Conservation (phyloP, 805 yeast genomes). For the Kodamaea restingae region DNA sequence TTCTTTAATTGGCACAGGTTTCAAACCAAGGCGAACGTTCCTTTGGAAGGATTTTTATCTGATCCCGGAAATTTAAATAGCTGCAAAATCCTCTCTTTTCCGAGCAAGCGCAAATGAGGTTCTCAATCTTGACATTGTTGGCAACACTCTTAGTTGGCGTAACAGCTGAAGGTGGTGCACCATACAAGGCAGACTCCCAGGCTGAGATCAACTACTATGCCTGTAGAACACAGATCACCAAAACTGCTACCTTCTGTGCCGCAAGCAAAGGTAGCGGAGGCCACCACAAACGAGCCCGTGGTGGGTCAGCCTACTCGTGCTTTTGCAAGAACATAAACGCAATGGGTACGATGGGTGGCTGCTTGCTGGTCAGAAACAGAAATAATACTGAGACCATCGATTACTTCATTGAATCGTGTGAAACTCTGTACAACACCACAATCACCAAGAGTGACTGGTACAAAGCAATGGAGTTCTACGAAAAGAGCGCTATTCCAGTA, state of each 20-base stretch:
- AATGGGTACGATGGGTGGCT: constrained; percentile 7
- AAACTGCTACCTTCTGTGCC: neutral
- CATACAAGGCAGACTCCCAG: neutral
- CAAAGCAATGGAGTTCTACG: neutral
- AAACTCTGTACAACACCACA: neutral
- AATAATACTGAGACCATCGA: constrained; percentile 1
- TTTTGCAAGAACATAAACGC: constrained; percentile 3
- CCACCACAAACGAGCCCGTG: too few species aligned
- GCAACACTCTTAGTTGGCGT: neutral
- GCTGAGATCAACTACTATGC: constrained; percentile 3
- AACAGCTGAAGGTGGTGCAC: neutral
- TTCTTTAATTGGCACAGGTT: neutral
- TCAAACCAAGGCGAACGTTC: neutral
- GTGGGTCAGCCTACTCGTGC: neutral
- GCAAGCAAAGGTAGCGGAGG: neutral
- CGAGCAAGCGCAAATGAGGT: neutral
- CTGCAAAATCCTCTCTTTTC: neutral
- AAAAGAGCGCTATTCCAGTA: neutral
- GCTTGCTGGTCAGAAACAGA: neutral
- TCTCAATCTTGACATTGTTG: neutral
- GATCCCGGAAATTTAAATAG: constrained; percentile 1
- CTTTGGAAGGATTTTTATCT: neutral
- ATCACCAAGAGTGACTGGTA: neutral
- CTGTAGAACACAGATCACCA: neutral
- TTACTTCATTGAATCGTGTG: constrained; percentile 2